Evolutionary conservation across 1,139 yeast species (phyloP).

Genomic region (Debaryomyces singareniensis): DNA sequence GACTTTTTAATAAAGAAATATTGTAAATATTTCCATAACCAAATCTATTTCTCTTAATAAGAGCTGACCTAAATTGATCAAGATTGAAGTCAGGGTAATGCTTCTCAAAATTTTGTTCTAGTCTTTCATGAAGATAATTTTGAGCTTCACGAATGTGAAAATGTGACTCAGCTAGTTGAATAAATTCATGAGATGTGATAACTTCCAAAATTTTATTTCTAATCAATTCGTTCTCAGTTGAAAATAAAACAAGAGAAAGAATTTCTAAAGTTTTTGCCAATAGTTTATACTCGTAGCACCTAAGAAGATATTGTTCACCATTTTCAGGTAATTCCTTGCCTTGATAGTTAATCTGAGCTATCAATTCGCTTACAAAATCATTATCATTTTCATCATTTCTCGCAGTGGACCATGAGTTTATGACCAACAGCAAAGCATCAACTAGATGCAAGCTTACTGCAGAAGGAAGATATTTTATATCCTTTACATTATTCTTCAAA

Average conservation of each 20-base stretch:
- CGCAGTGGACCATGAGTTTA: constrained; percentile 64
- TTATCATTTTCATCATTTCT: constrained; percentile 43
- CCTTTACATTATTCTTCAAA: constrained; percentile 52
- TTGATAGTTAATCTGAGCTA: constrained; percentile 27
- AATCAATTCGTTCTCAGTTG: constrained; percentile 40
- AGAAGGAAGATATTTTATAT: constrained; percentile 50
- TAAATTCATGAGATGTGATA: constrained; percentile 31
- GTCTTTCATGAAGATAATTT: constrained; percentile 15
- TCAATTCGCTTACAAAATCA: constrained; percentile 46
- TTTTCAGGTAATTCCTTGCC: constrained; percentile 14
- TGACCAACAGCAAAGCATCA: constrained; percentile 60
- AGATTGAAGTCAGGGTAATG: constrained; percentile 45
- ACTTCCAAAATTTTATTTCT: constrained; percentile 38
- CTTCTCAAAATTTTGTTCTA: constrained; percentile 38
- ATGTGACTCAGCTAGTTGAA: constrained; percentile 21
- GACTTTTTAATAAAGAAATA: constrained; percentile 54
- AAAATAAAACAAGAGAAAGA: constrained; percentile 65
- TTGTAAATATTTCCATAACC: constrained; percentile 56
- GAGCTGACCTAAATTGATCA: constrained; percentile 46
- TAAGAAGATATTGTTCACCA: constrained; percentile 26
- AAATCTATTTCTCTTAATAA: constrained; percentile 38
- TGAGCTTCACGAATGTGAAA: constrained; percentile 19
- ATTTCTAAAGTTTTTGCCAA: constrained; percentile 69
- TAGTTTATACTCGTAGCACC: constrained; percentile 51
- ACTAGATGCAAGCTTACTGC: constrained; percentile 52